Percentiles rank a stretch among this genome's conserved stretches.
These are phyloP conservation scores for Vigna unguiculata DNA, from an alignment of 306 rosid genomes.

Conservation along the genomic window DNA sequence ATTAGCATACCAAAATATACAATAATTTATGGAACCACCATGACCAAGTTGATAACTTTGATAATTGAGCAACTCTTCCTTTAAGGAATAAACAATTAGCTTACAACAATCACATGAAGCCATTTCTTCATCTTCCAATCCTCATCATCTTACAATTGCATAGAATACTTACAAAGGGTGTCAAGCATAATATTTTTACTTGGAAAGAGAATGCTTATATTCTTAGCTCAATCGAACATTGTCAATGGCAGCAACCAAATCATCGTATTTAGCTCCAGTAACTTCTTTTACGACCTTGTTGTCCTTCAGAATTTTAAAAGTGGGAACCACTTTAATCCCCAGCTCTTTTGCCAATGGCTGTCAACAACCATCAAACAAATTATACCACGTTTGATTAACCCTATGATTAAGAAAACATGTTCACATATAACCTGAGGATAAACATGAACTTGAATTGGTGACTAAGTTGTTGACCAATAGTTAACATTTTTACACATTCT, in stretches of 20 bases:
- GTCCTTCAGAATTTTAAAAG: slow-evolving; percentile 92
- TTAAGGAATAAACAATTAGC: slow-evolving; percentile 19
- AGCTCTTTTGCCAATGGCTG: slow-evolving; percentile 98
- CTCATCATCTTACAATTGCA: slow-evolving; percentile 43
- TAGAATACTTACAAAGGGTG: slow-evolving; percentile 49
- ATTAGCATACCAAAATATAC: too few relatives aligned
- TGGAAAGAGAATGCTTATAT: slow-evolving; percentile 3
- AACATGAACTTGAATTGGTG: too few relatives aligned
- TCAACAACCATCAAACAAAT: slow-evolving; percentile 44
- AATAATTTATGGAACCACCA: not conserved
- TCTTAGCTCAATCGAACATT: slow-evolving; percentile 65
- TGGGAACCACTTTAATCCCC: slow-evolving; percentile 94
- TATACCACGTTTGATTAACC: slow-evolving; percentile 12
- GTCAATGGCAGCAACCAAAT: slow-evolving; percentile 83
- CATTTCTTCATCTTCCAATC: slow-evolving; percentile 42
- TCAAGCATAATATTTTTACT: slow-evolving; percentile 44
- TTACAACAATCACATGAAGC: slow-evolving; percentile 30
- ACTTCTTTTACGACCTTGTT: slow-evolving; percentile 82
- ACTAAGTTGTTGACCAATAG: too few relatives aligned
- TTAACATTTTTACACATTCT: too few relatives aligned
- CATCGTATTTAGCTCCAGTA: slow-evolving; percentile 90
- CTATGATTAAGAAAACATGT: not conserved
- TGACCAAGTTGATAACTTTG: not conserved
- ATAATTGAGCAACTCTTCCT: slow-evolving; percentile 34
- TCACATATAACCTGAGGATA: not conserved